Evolutionary conservation across 108 stramenopile species (phyloP).

Genomic region (Nannochloropsis oceanica): DNA sequence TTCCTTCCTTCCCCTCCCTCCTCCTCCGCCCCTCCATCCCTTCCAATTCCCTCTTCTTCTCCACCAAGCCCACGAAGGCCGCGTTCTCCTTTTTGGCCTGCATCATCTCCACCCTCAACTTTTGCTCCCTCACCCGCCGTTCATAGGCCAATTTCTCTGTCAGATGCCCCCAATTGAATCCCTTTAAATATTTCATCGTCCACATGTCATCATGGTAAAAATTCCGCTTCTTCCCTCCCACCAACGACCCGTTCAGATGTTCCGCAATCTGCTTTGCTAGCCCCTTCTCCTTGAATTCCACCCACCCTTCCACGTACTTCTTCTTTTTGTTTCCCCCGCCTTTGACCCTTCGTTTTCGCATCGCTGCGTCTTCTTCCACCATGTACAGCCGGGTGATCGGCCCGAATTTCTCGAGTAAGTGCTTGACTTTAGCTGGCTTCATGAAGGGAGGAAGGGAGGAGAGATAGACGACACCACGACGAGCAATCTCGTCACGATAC

Average conservation of each 20-base stretch:
- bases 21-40: constrained; percentile 62
- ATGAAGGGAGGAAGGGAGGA: constrained; percentile 79
- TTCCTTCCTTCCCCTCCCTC: constrained; percentile 29
- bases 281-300: constrained; percentile 70
- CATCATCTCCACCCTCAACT: constrained; percentile 67
- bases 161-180: constrained; percentile 80
- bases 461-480: constrained; percentile 68
- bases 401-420: constrained; percentile 60
- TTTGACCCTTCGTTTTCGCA: constrained; percentile 55
- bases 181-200: constrained; percentile 73
- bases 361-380: constrained; percentile 65
- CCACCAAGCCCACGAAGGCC: constrained; percentile 60
- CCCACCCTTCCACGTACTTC: constrained; percentile 79
- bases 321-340: constrained; percentile 56
- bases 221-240: constrained; percentile 8
- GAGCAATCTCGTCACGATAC: not conserved
- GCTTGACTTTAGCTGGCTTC: constrained; percentile 71
- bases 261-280: constrained; percentile 58
- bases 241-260: constrained; percentile 52
- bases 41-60: constrained; percentile 62
- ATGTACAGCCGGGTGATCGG: constrained; percentile 68
- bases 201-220: constrained; percentile 55
- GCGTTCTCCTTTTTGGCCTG: constrained; percentile 73
- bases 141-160: constrained; percentile 93
- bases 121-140: constrained; percentile 66